Percentiles rank a stretch among this genome's conserved stretches.
Evolutionary conservation across 768 basidiomycete genomes (phyloP).

Genomic region (Phlegmacium glaucopus): DNA sequence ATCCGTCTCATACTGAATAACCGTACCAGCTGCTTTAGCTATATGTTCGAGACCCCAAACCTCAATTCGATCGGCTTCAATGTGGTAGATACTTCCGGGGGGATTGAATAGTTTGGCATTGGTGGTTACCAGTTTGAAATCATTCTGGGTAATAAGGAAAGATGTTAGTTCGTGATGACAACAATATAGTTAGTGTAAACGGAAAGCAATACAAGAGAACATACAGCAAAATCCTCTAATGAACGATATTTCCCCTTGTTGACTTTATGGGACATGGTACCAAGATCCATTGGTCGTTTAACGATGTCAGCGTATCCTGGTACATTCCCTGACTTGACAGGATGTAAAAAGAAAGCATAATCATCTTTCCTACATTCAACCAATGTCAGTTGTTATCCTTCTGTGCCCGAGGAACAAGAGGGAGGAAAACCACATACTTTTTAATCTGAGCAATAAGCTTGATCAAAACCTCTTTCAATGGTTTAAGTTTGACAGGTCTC

Average conservation of each 20-base stretch:
- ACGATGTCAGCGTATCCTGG: slow-evolving; percentile 67
- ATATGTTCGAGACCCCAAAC: slow-evolving; percentile 73
- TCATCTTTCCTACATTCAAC: slow-evolving; percentile 64
- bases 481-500: slow-evolving; percentile 71
- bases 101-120: slow-evolving; percentile 81
- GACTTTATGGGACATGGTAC: slow-evolving; percentile 81
- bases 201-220: no score
- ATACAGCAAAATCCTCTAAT: slow-evolving; percentile 74
- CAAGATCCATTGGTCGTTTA: slow-evolving; percentile 89
- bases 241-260: slow-evolving; percentile 73
- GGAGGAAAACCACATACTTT: slow-evolving; percentile 47
- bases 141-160: slow-evolving; percentile 40
- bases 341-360: slow-evolving; percentile 77
- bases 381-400: no score
- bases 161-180: no score
- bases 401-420: no score
- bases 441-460: slow-evolving; percentile 71
- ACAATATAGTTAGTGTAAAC: no score
- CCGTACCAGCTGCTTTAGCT: slow-evolving; percentile 61
- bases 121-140: slow-evolving; percentile 66
- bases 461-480: slow-evolving; percentile 69
- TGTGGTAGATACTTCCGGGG: slow-evolving; percentile 67
- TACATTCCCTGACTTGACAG: slow-evolving; percentile 59
- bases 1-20: slow-evolving; percentile 79
- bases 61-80: slow-evolving; percentile 72